Evolutionary conservation across 1,284 basidiomycete species (phyloP).

Genomic region (Filobasidium uniguttulatum): DNA sequence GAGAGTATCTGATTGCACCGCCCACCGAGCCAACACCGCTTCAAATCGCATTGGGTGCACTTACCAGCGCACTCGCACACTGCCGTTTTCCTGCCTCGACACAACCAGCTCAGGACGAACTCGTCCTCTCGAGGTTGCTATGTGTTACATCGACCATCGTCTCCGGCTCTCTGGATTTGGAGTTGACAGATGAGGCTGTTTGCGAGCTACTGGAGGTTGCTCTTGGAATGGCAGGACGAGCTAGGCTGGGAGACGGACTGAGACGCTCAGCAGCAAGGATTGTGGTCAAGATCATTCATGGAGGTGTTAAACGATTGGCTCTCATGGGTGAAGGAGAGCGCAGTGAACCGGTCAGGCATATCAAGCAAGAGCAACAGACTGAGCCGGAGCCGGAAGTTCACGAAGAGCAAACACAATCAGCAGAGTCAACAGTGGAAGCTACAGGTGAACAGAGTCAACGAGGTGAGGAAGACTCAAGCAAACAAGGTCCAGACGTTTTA

Average conservation of each 20-base stretch:
- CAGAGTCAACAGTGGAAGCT: no score
- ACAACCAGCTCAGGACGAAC: constrained; percentile 89
- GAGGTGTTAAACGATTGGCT: neutral
- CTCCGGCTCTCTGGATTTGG: constrained; percentile 41
- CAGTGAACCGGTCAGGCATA: no score
- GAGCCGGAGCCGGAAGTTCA: no score
- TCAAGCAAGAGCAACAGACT: no score
- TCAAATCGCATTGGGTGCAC: constrained; percentile 55
- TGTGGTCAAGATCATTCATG: no score
- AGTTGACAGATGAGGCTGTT: constrained; percentile 79
- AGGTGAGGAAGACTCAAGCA: no score
- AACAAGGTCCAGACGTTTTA: no score
- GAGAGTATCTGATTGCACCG: constrained; percentile 9
- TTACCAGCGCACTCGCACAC: constrained; percentile 80
- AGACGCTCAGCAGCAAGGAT: no score
- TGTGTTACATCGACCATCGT: constrained; percentile 77
- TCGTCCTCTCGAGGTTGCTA: constrained; percentile 83
- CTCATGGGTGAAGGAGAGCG: no score
- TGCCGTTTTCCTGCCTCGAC: constrained; percentile 98
- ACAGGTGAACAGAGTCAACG: no score
- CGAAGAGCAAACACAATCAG: no score
- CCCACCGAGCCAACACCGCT: constrained; percentile 24
- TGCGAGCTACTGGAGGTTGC: constrained; percentile 99
- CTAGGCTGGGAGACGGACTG: constrained; percentile 72
- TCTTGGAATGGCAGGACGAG: constrained; percentile 91